Conservation (phyloP, 2,329 filamentous ascomycete species). For the Ascochyta lentis region DNA sequence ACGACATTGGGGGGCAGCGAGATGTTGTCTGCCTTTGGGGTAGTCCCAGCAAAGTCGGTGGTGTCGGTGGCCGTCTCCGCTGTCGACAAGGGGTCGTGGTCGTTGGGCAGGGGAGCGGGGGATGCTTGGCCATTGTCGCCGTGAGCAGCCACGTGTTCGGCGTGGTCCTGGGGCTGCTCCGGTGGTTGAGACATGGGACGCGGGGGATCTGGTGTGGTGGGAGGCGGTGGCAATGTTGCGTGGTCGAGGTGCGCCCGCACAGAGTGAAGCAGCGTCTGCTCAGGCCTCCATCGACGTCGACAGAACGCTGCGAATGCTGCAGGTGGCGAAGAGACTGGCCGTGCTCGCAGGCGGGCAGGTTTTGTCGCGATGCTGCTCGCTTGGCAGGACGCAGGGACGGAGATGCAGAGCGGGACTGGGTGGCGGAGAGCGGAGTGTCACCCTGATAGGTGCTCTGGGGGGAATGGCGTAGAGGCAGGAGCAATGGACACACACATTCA, state of each 20-base stretch:
- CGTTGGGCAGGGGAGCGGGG: constrained; percentile 16
- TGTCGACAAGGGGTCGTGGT: constrained; percentile 19
- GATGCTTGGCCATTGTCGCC: constrained; percentile 20
- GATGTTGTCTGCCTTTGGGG: constrained; percentile 2
- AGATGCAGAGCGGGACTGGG: constrained; percentile 20
- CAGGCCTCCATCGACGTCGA: constrained; percentile 31
- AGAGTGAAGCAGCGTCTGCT: constrained; percentile 12
- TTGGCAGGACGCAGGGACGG: constrained; percentile 34
- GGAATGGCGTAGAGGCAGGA: constrained; percentile 6
- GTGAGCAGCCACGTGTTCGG: constrained; percentile 15
- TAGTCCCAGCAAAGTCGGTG: background rate
- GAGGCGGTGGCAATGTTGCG: background rate
- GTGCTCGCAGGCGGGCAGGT: constrained; percentile 10
- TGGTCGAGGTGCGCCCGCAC: constrained; percentile 7
- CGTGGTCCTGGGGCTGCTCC: constrained; percentile 19
- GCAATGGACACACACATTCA: background rate
- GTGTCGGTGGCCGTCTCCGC: constrained; percentile 13
- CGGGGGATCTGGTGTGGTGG: background rate
- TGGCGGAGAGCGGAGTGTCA: constrained; percentile 10
- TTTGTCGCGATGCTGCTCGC: constrained; percentile 14
- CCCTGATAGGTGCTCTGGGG: constrained; percentile 5
- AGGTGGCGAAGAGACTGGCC: constrained; percentile 3
- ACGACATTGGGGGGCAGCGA: constrained; percentile 10
- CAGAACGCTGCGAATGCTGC: constrained; percentile 3
- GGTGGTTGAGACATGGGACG: constrained; percentile 39